Evolutionary conservation across 352 stramenopile genomes (phyloP), one percentile per base, ranked within the genome.

Genomic region (Globisporangium camurandrum): DNA sequence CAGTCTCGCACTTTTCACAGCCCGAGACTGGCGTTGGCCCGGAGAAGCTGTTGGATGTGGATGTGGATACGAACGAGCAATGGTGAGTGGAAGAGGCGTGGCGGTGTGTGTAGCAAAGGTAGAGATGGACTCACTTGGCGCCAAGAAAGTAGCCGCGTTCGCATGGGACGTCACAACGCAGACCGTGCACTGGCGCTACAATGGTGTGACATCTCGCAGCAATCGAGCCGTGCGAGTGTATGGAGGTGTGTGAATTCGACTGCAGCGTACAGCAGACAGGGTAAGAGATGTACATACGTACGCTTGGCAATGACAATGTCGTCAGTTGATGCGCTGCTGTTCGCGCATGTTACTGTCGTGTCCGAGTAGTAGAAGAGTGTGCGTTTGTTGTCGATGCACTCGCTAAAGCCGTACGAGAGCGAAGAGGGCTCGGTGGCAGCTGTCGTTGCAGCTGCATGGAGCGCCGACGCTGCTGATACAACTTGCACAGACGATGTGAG

Each of bases 301-400:
- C 71, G 71, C 53, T 81, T 80, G 27, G 66, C 59, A 57, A 82
- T 46, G 38, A 73, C n/a, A n/a, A n/a, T n/a, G n/a, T n/a, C n/a
- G n/a, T n/a, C n/a, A n/a, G n/a, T n/a, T n/a, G n/a, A n/a, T n/a
- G n/a, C 54, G 55, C 67, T 17, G 11, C 45, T 39, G 42, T 71
- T 67, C 17, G 65, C 56, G 41, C 81, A 93, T 36, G 68, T 88
- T 20, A 51, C 60, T 22, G 58, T 54, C 20, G 62, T 59, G 28
- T 86, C 67, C 10, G 75, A 66, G 62, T 79, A 90, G 66, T 79
- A 93, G 51, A 67, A 93, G 33, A 93, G 67, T 54, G 77, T 70
- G 39, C 76, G 81, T 61, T 71, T 51, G 54, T 87, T 74, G 50
- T 88, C 67, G n/a, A 88, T 71, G 56, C 78, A 93, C 58, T 89